Base-by-base conservation (phyloP, 192 early-diverging fungal genomes). In the Entomortierella beljakovae region DNA sequence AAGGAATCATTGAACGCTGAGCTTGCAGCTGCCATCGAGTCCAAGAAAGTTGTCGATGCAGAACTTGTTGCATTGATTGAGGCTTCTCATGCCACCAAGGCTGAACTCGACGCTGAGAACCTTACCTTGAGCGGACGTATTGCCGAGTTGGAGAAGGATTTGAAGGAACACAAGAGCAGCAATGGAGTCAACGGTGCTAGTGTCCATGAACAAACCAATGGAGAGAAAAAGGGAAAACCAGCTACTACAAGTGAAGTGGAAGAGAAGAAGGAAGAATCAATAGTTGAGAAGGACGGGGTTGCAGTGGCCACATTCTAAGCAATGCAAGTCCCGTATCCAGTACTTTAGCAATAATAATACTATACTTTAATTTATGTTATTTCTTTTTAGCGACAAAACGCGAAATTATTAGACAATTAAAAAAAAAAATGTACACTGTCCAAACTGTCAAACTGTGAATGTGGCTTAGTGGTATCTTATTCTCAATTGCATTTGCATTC, bases 261-360 rank as follows among this genome's bases (percentile, higher is more conserved):
- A 1, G 40, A 25, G 35, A 25, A 49, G 43, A 49, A 20, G 5
- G 34, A 61, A 40, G 61, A 61, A 29, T 1, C 20, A 18, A 42
- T 66, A 22, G 51, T 60, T 56, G 63, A 74, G 71, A 74, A 74
- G 58, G 71, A 74, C 10, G 71, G 71, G 33, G 64, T 74, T 54
- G 71, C 71, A 15, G 64, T 74, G 25, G 71, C 71, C 38, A 66
- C 70, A n/a, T 64, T 58, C 43, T 72, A 72, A 46, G 20, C 13
- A 38, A 38, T 8, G 13, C 6, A 38, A 38, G n/a, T n/a, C n/a
- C n/a, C n/a, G n/a, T n/a, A n/a, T n/a, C n/a, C n/a, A n/a, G n/a
- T n/a, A n/a, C n/a, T n/a, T n/a, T n/a, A n/a, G n/a, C n/a, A n/a
- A n/a, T n/a, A n/a, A n/a, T n/a, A n/a, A n/a, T n/a, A n/a, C n/a